Conservation (phyloP, 768 basidiomycete genomes). For the Sarcomyxa edulis region DNA sequence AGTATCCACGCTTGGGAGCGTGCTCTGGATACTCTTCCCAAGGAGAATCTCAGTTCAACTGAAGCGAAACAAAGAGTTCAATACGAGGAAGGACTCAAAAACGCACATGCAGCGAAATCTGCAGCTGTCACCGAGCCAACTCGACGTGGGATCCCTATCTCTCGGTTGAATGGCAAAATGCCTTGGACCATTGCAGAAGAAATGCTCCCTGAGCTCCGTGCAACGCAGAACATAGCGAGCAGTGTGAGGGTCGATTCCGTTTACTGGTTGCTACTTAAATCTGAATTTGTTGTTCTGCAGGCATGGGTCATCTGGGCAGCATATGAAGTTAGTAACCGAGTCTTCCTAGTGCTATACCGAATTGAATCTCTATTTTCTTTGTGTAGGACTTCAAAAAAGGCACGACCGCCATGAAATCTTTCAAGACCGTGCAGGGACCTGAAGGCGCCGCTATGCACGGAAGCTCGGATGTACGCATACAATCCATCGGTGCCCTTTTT, state of each 20-base stretch:
- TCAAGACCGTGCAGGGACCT: conserved; percentile 5
- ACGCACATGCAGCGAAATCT: conserved; percentile 17
- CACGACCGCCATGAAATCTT: conserved; percentile 18
- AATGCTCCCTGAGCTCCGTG: conserved; percentile 4
- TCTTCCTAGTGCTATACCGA: too few species aligned
- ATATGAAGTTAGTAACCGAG: conserved; percentile 19
- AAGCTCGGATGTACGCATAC: conserved; percentile 1
- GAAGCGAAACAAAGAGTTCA: conserved; percentile 30
- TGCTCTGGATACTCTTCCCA: conserved; percentile 24
- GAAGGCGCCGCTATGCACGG: background rate
- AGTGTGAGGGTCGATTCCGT: conserved; percentile 17
- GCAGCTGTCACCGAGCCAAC: background rate
- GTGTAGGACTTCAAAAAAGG: conserved; percentile 24
- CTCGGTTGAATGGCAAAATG: conserved; percentile 1
- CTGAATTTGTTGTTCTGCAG: conserved; percentile 11
- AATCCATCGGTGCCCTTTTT: background rate
- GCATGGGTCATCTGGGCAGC: conserved; percentile 27
- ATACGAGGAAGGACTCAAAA: conserved; percentile 23
- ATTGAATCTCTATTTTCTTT: too few species aligned
- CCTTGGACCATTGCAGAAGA: conserved; percentile 7
- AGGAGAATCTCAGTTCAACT: conserved; percentile 19
- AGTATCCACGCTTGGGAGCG: conserved; percentile 23
- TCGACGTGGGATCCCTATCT: background rate
- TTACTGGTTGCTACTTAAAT: background rate
- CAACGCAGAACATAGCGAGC: background rate